phyloP scores from a whole-genome alignment of 2,329 filamentous ascomycete genomes.

The Mycosphaerelloides madeirae region DNA sequence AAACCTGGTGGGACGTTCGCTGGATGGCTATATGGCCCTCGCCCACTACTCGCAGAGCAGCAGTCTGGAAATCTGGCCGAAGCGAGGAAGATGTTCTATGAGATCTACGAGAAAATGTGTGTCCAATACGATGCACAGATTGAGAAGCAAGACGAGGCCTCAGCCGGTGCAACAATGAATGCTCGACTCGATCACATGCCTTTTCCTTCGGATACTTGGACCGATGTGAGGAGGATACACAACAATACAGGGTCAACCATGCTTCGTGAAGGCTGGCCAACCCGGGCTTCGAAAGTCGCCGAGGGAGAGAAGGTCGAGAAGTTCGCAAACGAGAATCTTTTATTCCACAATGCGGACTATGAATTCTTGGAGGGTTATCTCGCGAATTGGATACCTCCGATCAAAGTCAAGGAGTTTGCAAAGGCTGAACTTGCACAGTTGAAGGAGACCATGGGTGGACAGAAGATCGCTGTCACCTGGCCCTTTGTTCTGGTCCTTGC shows the following conservation, averaged over 20 bases:
- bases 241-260: neutral
- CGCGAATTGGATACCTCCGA: slow-evolving; percentile 5
- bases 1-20: slow-evolving; percentile 7
- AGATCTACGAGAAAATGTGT: slow-evolving; percentile 6
- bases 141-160: neutral
- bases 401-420: slow-evolving; percentile 2
- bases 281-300: neutral
- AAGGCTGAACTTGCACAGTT: slow-evolving; percentile 4
- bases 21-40: slow-evolving; percentile 5
- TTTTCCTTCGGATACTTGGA: slow-evolving; percentile 2
- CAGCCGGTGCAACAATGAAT: slow-evolving; percentile 3
- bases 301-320: slow-evolving; percentile 4
- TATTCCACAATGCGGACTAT: slow-evolving; percentile 3
- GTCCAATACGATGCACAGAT: slow-evolving; percentile 1
- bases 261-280: slow-evolving; percentile 1
- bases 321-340: slow-evolving; percentile 3
- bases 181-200: slow-evolving; percentile 6
- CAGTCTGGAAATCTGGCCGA: neutral
- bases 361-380: slow-evolving; percentile 6
- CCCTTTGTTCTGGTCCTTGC: slow-evolving; percentile 10
- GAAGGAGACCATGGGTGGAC: slow-evolving; percentile 4
- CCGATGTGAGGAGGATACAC: slow-evolving; percentile 4
- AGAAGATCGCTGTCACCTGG: slow-evolving; percentile 3
- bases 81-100: slow-evolving; percentile 5
- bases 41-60: slow-evolving; percentile 2